A percentile compares a stretch with the other conserved stretches of the same genome.
These are phyloP conservation scores for Nemania serpens DNA, from an alignment of 2,329 filamentous ascomycete species.

Conservation along the genomic window DNA sequence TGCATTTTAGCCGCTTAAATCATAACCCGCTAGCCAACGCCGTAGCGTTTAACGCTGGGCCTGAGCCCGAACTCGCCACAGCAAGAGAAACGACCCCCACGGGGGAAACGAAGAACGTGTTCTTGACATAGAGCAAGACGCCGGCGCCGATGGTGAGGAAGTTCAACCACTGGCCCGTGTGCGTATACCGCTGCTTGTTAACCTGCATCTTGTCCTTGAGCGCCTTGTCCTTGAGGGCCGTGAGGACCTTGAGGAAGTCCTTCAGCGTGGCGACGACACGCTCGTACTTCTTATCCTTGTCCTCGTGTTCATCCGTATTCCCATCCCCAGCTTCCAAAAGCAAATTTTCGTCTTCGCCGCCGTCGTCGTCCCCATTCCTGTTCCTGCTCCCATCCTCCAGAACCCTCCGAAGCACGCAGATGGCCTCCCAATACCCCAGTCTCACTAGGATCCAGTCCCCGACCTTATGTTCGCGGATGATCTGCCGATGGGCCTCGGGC, in stretches of 20 bases:
- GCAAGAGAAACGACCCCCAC: not conserved
- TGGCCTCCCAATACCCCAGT: not conserved
- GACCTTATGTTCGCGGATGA: slow-evolving; percentile 1
- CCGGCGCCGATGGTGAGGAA: slow-evolving; percentile 3
- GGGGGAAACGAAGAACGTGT: not conserved
- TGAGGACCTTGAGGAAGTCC: slow-evolving; percentile 1
- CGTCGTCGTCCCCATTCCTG: not conserved
- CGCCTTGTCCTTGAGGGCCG: not conserved
- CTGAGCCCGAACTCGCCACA: not conserved
- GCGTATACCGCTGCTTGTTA: slow-evolving; percentile 3
- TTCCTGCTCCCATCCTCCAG: not conserved
- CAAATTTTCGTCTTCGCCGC: not conserved
- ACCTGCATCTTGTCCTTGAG: slow-evolving; percentile 5
- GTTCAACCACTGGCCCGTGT: not conserved
- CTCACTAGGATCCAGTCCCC: not conserved
- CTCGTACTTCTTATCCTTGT: not conserved
- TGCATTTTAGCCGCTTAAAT: too few species aligned
- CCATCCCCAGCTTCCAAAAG: not conserved
- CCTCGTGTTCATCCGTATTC: not conserved
- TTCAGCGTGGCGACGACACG: not conserved
- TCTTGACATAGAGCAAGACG: not conserved
- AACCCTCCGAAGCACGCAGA: not conserved
- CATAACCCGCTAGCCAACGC: not conserved
- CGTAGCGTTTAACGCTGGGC: not conserved
- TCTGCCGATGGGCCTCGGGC: not conserved